phyloP scores from a whole-genome alignment of 345 rosid species.

The Melaleuca alternifolia region DNA sequence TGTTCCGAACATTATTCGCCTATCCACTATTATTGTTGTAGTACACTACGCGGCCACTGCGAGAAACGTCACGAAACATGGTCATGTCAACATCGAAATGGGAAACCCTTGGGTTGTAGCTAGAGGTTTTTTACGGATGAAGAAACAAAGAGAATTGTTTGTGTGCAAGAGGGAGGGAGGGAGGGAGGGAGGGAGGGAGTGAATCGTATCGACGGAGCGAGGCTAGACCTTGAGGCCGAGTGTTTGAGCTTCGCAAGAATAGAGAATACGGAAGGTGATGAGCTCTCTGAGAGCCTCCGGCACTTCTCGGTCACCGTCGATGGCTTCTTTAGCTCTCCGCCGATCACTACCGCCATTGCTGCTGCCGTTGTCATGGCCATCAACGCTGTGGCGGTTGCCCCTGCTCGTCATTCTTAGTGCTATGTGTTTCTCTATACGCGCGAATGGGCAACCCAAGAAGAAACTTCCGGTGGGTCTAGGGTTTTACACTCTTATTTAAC shows the following conservation, averaged over 20 bases:
- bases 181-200: not conserved
- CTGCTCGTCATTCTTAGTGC: not conserved
- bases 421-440: not conserved
- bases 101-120: not conserved
- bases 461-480: not conserved
- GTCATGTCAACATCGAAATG: not conserved
- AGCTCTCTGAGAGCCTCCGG: slow-evolving; percentile 81
- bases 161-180: not conserved
- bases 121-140: not conserved
- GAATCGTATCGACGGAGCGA: not conserved
- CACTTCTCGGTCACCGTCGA: slow-evolving; percentile 71
- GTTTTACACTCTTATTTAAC: too few species aligned
- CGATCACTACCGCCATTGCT: slow-evolving; percentile 5
- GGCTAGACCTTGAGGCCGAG: slow-evolving; percentile 68
- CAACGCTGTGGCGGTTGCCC: not conserved
- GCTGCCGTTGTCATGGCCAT: not conserved
- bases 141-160: not conserved
- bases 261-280: slow-evolving; percentile 61
- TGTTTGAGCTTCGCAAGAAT: slow-evolving; percentile 51
- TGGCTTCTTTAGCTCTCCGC: slow-evolving; percentile 64
- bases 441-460: not conserved
- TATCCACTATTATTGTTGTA: too few species aligned
- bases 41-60: slow-evolving; percentile 88
- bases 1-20: too few species aligned
- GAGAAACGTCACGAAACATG: not conserved